Percentiles rank a stretch among this genome's conserved stretches.
phyloP scores from a whole-genome alignment of 129 eudicot species.

The Lactuca sativa region DNA sequence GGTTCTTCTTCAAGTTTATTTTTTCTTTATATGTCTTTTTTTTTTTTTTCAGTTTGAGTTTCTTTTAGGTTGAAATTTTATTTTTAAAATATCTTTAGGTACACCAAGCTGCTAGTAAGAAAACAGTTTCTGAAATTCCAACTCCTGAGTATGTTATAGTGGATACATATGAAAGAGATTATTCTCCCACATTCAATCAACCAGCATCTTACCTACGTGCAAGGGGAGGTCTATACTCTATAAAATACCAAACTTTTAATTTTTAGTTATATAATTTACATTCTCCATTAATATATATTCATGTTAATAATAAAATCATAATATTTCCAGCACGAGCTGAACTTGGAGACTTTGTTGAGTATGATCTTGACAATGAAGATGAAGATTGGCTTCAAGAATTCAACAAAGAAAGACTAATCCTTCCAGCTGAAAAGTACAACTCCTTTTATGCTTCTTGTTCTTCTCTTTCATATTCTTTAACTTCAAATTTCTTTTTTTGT shows the following conservation, averaged over 20 bases:
- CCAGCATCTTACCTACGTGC: conserved; percentile 92
- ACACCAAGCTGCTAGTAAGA: conserved; percentile 70
- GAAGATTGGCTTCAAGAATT: conserved; percentile 93
- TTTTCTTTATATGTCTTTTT: not conserved
- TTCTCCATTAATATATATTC: conserved; percentile 5
- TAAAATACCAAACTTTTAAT: conserved; percentile 5
- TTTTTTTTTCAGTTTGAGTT: conserved; percentile 5
- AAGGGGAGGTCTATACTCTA: conserved; percentile 68
- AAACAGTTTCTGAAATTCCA: conserved; percentile 82
- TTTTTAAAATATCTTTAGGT: conserved; percentile 49
- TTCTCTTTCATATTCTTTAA: not conserved
- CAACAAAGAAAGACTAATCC: conserved; percentile 56
- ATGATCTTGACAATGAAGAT: conserved; percentile 96
- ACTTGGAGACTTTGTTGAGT: conserved; percentile 90
- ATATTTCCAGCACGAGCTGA: conserved; percentile 70
- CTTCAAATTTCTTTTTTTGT: conserved; percentile 11
- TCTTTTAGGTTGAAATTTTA: not conserved
- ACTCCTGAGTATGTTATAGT: conserved; percentile 83
- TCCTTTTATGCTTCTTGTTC: not conserved
- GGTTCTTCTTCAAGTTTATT: conserved; percentile 20
- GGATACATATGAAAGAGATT: conserved; percentile 91
- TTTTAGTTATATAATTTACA: not conserved
- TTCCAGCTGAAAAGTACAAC: conserved; percentile 68
- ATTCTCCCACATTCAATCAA: conserved; percentile 74
- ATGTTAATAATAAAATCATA: conserved; percentile 6